Percentiles rank a stretch among this genome's conserved stretches.
phyloP scores from a whole-genome alignment of 768 basidiomycete species.

The Trametes maxima region DNA sequence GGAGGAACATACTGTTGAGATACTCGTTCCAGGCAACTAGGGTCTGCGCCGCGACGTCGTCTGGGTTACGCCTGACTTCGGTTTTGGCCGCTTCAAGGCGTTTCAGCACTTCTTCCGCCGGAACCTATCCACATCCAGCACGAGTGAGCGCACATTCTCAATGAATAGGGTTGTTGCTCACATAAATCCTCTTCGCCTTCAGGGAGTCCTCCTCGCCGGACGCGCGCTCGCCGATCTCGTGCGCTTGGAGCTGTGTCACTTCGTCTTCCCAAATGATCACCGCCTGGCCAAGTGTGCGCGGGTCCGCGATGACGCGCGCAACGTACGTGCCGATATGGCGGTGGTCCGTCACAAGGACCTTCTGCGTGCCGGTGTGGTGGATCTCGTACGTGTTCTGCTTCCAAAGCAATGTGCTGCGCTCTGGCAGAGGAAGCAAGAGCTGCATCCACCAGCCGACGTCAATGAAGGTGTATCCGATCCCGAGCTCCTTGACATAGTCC shows the following conservation, averaged over 20 bases:
- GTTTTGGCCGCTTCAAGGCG: background rate
- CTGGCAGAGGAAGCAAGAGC: slow-evolving; percentile 11
- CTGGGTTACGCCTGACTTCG: background rate
- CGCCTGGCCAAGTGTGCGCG: slow-evolving; percentile 34
- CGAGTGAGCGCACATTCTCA: background rate
- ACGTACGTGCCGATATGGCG: slow-evolving; percentile 33
- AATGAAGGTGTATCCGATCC: slow-evolving; percentile 35
- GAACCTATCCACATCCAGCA: background rate
- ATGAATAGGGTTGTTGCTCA: background rate
- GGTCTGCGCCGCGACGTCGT: background rate
- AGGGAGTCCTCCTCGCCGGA: slow-evolving; percentile 29
- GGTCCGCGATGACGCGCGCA: slow-evolving; percentile 35
- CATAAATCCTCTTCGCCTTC: slow-evolving; percentile 14
- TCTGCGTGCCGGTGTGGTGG: slow-evolving; percentile 26
- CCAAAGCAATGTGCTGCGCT: background rate
- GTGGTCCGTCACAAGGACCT: slow-evolving; percentile 28
- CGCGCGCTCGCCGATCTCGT: slow-evolving; percentile 25
- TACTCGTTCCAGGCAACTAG: background rate
- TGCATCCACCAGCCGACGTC: slow-evolving; percentile 39
- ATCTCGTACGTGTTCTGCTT: slow-evolving; percentile 7
- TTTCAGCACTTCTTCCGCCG: slow-evolving; percentile 12
- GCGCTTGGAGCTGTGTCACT: slow-evolving; percentile 28
- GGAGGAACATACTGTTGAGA: slow-evolving; percentile 26
- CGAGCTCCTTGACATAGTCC: slow-evolving; percentile 29
- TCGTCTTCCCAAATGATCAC: slow-evolving; percentile 35